Evolutionary conservation across 495 filamentous ascomycete genomes (phyloP), one percentile per base, ranked within the genome.

Genomic region (Lineolata rhizophorae): DNA sequence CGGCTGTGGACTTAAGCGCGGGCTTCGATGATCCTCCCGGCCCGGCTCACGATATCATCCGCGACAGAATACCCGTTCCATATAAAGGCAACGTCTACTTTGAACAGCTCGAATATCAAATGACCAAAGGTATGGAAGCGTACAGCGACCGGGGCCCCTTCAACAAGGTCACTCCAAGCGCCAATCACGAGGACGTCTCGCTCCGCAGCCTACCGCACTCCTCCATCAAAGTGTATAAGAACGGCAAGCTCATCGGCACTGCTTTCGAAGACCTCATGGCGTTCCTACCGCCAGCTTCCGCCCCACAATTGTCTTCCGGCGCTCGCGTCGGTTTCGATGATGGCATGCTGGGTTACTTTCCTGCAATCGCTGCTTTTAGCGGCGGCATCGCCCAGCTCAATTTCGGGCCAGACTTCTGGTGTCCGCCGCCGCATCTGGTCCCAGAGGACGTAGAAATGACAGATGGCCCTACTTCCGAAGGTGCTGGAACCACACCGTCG

Each of bases 41-140:
- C 10, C 44, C 36, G 29, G 50, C 51, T n/a, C 47, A 65, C 0
- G 80, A 95, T 50, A 76, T 93, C 35, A 78, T 99, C 32, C 77
- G 90, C 37, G 90, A 95, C 48, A 73, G 90, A 22, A 76, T 93
- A 27, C 84, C 85, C 2, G 91, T 95, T 38, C 70, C 83, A 11
- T 92, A 84, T 52, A 93, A 92, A 54, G 67, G 71, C 31, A 76
- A 87, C 48, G 72, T 82, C 31, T 93, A 84, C 54, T 93, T 92
- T 54, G 90, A 97, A 49, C 76, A 83, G 46, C 83, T 84, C 37
- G 90, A 94, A 45, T 85, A 92, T 47, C 75, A 78, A 39, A 54
- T 76, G 1, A 74, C 75, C 2, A 94, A 94, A 52, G 76, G 87
- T 28, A 67, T 94, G 14, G 85, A 93, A 39, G 74, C 85, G 24